phyloP scores from a whole-genome alignment of 2,329 filamentous ascomycete species.

The Fusarium fujikuroi region DNA sequence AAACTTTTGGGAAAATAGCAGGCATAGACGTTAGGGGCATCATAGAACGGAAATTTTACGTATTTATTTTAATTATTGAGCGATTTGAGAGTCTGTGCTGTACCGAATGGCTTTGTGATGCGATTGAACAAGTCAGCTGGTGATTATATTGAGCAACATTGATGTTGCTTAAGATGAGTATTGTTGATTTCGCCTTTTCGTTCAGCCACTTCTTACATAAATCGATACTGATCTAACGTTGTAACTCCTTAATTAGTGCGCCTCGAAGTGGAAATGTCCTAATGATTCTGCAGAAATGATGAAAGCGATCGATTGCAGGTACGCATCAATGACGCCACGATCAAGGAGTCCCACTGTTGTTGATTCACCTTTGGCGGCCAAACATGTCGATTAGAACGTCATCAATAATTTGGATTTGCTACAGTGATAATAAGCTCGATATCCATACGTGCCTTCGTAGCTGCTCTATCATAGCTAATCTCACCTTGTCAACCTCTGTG shows the following conservation, averaged over 20 bases:
- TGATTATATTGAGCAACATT: too few species aligned
- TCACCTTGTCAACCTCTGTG: neutral
- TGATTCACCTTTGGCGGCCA: conserved; percentile 5
- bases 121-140: neutral
- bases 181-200: neutral
- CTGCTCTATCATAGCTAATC: neutral
- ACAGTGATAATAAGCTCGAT: neutral
- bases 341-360: conserved; percentile 11
- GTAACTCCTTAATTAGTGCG: neutral
- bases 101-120: neutral
- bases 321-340: conserved; percentile 44
- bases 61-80: conserved; percentile 34
- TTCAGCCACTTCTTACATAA: neutral
- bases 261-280: neutral
- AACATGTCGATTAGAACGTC: conserved; percentile 12
- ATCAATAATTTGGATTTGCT: neutral
- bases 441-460: neutral
- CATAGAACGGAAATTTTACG: conserved; percentile 35
- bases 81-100: neutral
- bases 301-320: conserved; percentile 19
- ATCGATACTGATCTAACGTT: neutral
- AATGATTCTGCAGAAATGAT: conserved; percentile 20
- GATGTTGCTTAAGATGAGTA: too few species aligned
- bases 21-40: conserved; percentile 35
- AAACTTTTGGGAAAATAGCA: conserved; percentile 26